Base-by-base conservation (phyloP, 2,329 filamentous ascomycete genomes). In the Talaromyces sp. region DNA sequence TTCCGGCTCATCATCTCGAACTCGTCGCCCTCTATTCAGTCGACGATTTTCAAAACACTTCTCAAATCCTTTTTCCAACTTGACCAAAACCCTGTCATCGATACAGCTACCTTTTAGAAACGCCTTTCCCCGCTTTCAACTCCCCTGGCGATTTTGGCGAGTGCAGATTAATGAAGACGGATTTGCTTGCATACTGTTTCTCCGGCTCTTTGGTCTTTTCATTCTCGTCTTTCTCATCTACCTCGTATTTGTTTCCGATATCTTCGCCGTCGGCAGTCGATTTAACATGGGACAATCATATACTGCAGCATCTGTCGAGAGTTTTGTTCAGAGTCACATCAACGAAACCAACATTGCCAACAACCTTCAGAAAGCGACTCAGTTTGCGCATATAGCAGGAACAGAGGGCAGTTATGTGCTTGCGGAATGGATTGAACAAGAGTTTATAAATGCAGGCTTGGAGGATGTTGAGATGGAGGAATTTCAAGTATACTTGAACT, bases 401-500 rank as follows among this genome's bases (percentile, higher is more conserved):
- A 96, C 93, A 3, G 90, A 97, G 79, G 95, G 95, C 57, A 94
- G 96, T 79, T 93, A 90, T 72, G 91, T 90, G 54, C 84, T 96
- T 63, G 94, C 92, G 8, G 86, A 92, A 80, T 96, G 93, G 82
- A 87, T 97, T 63, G 86, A 93, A 76, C 88, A 87, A 72, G 86
- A 90, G 75, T 97, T 97, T 77, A 80, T 81, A 69, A 84, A 84
- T 60, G 88, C 89, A 54, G 86, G 87, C 3, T 83, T 99, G 73
- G 93, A 97, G 70, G 83, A 89, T 65, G 88, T 96, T 31, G 80
- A 83, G 59, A 84, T 92, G 72, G 90, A 96, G 71, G 87, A 92
- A 74, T 96, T 91, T 76, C 85, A 90, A 71, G 93, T 96, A 16
- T 98, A 97, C 75, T 81, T 98, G 72, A 98, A 98, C 77, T 99